Base-by-base conservation (phyloP, 2,329 filamentous ascomycete species). In the Fusarium sp. region DNA sequence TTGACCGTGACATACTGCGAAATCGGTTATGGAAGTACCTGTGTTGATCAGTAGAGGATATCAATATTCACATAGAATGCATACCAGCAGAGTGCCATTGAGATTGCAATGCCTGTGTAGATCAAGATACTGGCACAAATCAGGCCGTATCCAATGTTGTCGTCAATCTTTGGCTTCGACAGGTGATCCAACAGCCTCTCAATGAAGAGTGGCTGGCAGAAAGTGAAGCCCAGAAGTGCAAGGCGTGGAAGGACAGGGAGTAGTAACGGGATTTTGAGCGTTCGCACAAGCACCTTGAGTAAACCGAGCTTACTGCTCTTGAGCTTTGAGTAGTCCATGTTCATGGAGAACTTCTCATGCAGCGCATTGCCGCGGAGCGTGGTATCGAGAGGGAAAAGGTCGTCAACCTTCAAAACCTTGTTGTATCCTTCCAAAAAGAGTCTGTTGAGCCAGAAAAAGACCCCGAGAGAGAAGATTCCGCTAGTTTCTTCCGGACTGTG, bases 171-270 rank as follows among this genome's bases (percentile, higher is more conserved):
- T 3, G 76, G 65, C 5, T 71, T 37, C 19, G 68, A 64, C 14
- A 83, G 71, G 41, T 80, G 78, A 3, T 67, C 56, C 2, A 83
- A 70, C 1, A 80, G 70, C 1, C 73, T 70, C 15, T 80, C 72
- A 56, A 83, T 80, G 45, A 83, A 77, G 35, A 83, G 79, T 0
- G 82, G 81, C 47, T 81, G 80, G 44, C 79, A 80, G 32, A 81
- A 80, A 13, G 71, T 78, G 62, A 82, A 80, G 9, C 75, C 80
- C 4, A 80, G 72, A 6, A 80, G 68, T 2, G 77, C 76, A 10
- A 82, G 62, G 8, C 80, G 74, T 1, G 80, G 79, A 3, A 73
- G 71, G 2, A 82, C 61, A 0, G 80, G 79, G 0, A 78, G 58
- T 0, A 82, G 49, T 3, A 80, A 62, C 0, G 76, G 76, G 0